phyloP scores from a whole-genome alignment of 768 basidiomycete species.

The Trametes cubensis region DNA sequence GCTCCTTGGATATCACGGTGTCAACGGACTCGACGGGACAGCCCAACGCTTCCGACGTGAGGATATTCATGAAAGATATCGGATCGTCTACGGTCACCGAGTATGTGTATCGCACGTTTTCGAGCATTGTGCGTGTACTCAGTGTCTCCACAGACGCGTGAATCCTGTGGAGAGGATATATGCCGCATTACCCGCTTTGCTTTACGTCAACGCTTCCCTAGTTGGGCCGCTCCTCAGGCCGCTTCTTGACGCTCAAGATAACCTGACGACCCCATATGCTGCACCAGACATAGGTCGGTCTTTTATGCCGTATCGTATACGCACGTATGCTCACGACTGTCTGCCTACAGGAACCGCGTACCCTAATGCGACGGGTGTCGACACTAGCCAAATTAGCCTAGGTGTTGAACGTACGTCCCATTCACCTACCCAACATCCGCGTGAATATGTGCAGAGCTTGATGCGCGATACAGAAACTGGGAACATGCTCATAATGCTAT shows the following conservation, averaged over 20 bases:
- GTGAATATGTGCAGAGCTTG: background rate
- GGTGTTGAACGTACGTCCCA: slow-evolving; percentile 21
- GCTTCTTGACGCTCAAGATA: slow-evolving; percentile 32
- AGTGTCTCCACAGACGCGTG: slow-evolving; percentile 24
- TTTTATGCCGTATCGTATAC: background rate
- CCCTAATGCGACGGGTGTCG: slow-evolving; percentile 22
- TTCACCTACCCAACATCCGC: no score
- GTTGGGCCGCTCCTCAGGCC: slow-evolving; percentile 32
- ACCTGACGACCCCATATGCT: slow-evolving; percentile 27
- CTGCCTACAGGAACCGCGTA: slow-evolving; percentile 9
- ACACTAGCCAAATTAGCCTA: background rate
- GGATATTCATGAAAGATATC: slow-evolving; percentile 26
- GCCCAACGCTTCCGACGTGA: slow-evolving; percentile 31
- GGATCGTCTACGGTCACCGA: background rate
- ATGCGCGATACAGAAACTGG: slow-evolving; percentile 32
- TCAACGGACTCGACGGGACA: slow-evolving; percentile 17
- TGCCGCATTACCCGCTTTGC: slow-evolving; percentile 34
- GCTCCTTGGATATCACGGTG: slow-evolving; percentile 33
- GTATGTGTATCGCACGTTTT: background rate
- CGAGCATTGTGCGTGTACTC: background rate
- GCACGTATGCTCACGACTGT: background rate
- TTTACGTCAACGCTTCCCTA: slow-evolving; percentile 37
- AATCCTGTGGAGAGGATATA: slow-evolving; percentile 39
- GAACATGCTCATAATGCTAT: slow-evolving; percentile 34
- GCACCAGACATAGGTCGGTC: slow-evolving; percentile 33